Evolutionary conservation across 805 yeast species (phyloP).

Genomic region (Yarrowia phangngaensis): DNA sequence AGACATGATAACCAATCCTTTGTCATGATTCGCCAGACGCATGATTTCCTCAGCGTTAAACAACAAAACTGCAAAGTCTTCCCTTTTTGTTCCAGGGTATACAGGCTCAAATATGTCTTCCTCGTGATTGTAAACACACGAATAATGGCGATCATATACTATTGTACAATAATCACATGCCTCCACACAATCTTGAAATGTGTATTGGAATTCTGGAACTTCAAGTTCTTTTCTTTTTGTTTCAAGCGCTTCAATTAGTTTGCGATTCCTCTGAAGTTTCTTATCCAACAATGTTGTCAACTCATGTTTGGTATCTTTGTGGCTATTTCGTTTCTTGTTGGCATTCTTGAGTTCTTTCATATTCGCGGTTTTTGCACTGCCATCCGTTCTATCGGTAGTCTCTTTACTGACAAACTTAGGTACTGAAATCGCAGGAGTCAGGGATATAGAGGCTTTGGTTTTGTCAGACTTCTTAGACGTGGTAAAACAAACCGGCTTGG

Average conservation of each 20-base stretch:
- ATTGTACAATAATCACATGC: constrained; percentile 5
- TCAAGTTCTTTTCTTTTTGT: background rate
- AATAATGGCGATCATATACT: constrained; percentile 3
- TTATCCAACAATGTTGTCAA: constrained; percentile 1
- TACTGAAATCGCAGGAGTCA: too few species aligned
- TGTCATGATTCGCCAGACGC: constrained; percentile 1
- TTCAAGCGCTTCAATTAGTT: constrained; percentile 13
- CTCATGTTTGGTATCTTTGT: constrained; percentile 12
- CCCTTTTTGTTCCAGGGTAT: constrained; percentile 1
- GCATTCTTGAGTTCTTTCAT: constrained; percentile 11
- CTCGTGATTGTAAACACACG: constrained; percentile 29
- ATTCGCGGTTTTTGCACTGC: too few species aligned
- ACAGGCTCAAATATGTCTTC: constrained; percentile 31
- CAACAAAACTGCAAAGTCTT: constrained; percentile 7
- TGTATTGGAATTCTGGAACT: constrained; percentile 5
- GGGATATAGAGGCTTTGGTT: too few species aligned
- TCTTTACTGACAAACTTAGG: background rate
- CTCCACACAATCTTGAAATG: background rate
- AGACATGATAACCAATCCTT: background rate
- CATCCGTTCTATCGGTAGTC: too few species aligned
- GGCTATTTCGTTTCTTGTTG: constrained; percentile 12
- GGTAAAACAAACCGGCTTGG: too few species aligned
- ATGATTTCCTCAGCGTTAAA: constrained; percentile 10
- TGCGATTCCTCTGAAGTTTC: constrained; percentile 26
- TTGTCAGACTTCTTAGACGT: too few species aligned